Evolutionary conservation across 257 asterid genomes (phyloP).

Genomic region (Solanum acaule): DNA sequence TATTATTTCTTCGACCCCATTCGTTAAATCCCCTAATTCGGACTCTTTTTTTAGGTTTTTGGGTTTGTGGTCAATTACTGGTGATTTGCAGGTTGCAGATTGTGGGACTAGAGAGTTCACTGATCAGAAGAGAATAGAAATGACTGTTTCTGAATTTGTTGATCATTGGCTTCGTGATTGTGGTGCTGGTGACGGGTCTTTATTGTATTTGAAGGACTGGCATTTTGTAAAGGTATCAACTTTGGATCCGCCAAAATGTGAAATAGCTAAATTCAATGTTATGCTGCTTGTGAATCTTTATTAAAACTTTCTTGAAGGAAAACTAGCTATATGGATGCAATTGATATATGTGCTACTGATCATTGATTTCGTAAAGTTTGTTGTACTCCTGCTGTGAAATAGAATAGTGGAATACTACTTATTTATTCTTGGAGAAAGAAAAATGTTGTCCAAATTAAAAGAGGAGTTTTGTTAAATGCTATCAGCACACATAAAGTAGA

Average conservation of each 20-base stretch:
- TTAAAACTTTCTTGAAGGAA: not conserved
- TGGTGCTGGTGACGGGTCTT: constrained; percentile 19
- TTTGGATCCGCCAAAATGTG: not conserved
- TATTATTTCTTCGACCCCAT: not conserved
- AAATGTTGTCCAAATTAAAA: not conserved
- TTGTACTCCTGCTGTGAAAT: not conserved
- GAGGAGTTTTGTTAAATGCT: not conserved
- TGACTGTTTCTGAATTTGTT: constrained; percentile 77
- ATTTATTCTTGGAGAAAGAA: not conserved
- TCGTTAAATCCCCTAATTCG: not conserved
- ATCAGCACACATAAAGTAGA: not conserved
- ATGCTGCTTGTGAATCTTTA: not conserved
- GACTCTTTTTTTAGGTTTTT: not conserved
- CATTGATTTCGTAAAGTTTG: not conserved
- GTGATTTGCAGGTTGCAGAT: constrained; percentile 66
- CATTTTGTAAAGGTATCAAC: constrained; percentile 76
- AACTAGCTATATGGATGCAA: not conserved
- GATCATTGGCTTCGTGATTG: constrained; percentile 25
- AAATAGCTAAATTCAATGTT: not conserved
- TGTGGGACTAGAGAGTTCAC: constrained; percentile 68
- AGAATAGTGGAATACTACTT: not conserved
- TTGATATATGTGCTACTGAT: not conserved
- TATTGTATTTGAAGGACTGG: constrained; percentile 90
- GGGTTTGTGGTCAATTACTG: not conserved
- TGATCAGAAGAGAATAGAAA: constrained; percentile 75